Conservation (phyloP, 1,284 basidiomycete genomes). For the Ceratobasidium sp. region DNA sequence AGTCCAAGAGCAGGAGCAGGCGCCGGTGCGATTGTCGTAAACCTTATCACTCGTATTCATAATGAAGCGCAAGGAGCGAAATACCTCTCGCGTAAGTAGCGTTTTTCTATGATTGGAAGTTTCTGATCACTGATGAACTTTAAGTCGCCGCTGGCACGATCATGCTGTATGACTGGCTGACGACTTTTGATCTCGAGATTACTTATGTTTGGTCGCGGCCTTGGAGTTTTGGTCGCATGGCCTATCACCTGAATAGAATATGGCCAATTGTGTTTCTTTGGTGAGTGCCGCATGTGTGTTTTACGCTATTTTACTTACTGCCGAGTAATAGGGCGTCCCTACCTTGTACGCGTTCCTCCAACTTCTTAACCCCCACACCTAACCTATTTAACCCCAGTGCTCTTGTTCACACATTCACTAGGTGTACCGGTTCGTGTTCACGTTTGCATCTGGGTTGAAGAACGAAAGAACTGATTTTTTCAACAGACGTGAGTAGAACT, state of each 20-base stretch:
- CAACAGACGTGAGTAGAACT: slow-evolving; percentile 1
- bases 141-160: slow-evolving; percentile 10
- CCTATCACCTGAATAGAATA: slow-evolving; percentile 7
- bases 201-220: slow-evolving; percentile 3
- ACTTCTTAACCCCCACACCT: not conserved
- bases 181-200: not conserved
- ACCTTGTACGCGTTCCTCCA: not conserved
- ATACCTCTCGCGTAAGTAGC: not conserved
- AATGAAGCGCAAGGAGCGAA: not conserved
- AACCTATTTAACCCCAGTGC: not conserved
- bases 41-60: not conserved
- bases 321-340: not conserved
- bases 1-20: not conserved
- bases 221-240: slow-evolving; percentile 11
- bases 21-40: not conserved
- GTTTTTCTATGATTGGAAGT: not conserved
- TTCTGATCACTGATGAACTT: not conserved
- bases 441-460: not conserved
- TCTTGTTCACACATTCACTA: slow-evolving; percentile 10
- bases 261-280: slow-evolving; percentile 18
- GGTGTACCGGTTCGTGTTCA: not conserved
- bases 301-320: not conserved
- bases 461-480: not conserved
- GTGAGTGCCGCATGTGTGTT: not conserved
- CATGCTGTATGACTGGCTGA: slow-evolving; percentile 8